A percentile compares a stretch with the other conserved stretches of the same genome.
Conservation (phyloP, 1,284 basidiomycete species). For the Ustilago nuda region DNA sequence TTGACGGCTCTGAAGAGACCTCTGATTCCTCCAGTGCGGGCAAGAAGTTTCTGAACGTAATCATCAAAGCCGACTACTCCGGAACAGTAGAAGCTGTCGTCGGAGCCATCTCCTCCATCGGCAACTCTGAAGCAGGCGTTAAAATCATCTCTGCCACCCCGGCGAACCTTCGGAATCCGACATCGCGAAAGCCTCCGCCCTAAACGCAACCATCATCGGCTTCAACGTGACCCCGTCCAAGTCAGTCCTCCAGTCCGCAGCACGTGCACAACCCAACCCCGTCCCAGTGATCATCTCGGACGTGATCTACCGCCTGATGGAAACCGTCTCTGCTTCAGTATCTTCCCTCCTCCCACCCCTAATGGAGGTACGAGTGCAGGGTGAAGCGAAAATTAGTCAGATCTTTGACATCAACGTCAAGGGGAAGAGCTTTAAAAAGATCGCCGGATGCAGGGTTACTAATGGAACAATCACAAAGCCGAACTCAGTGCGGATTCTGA, state of each 20-base stretch:
- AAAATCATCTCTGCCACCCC: constrained; percentile 84
- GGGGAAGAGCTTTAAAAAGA: constrained; percentile 40
- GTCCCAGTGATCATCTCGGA: constrained; percentile 53
- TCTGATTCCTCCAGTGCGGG: constrained; percentile 27
- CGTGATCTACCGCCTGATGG: constrained; percentile 68
- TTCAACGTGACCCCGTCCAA: constrained; percentile 81
- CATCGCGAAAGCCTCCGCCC: constrained; percentile 84
- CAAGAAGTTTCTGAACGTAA: constrained; percentile 72
- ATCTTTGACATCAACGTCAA: constrained; percentile 64
- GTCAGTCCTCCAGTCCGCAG: constrained; percentile 43
- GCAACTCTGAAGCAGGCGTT: constrained; percentile 84
- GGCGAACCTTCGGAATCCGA: constrained; percentile 92
- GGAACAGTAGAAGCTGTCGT: constrained; percentile 94
- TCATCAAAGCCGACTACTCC: constrained; percentile 94
- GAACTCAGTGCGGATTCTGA: constrained; percentile 54
- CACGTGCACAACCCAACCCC: constrained; percentile 45
- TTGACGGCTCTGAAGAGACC: constrained; percentile 10
- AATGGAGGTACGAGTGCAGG: constrained; percentile 57
- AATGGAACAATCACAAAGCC: constrained; percentile 58
- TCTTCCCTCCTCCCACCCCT: constrained; percentile 57
- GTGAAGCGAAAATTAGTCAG: constrained; percentile 64
- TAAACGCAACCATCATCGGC: constrained; percentile 84
- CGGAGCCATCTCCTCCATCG: constrained; percentile 85
- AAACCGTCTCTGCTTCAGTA: constrained; percentile 48
- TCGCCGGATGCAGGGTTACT: constrained; percentile 66